A percentile compares a stretch with the other conserved stretches of the same genome.
Conservation (phyloP, 352 stramenopile genomes). For the Pythium folliculosum region DNA sequence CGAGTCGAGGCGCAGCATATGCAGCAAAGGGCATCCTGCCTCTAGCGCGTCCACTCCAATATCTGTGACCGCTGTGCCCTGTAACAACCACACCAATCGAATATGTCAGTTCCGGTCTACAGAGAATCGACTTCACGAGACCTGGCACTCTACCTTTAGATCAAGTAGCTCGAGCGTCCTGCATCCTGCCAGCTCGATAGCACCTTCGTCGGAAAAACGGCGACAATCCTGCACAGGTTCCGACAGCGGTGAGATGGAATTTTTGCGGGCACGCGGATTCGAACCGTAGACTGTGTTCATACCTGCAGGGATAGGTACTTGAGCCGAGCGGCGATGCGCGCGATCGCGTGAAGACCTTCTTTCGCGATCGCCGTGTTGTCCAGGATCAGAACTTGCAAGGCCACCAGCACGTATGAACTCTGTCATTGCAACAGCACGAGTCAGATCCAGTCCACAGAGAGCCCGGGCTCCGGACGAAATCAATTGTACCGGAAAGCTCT, state of each 20-base stretch:
- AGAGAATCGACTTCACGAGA: neutral
- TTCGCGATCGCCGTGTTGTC: constrained; percentile 60
- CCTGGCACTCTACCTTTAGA: constrained; percentile 45
- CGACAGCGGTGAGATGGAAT: neutral
- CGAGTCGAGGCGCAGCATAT: constrained; percentile 68
- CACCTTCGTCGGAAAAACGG: constrained; percentile 44
- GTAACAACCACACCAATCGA: neutral
- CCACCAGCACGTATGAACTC: constrained; percentile 32
- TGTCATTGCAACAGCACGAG: constrained; percentile 3
- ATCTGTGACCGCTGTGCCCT: constrained; percentile 62
- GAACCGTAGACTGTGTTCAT: neutral
- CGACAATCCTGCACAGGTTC: constrained; percentile 48
- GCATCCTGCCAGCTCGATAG: constrained; percentile 42
- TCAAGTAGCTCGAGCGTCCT: constrained; percentile 53
- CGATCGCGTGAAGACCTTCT: constrained; percentile 40
- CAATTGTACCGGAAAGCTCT: constrained; percentile 15
- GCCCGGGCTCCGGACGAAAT: neutral
- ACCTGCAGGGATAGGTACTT: constrained; percentile 75
- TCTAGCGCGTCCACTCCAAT: constrained; percentile 44
- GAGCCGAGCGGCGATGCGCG: constrained; percentile 35
- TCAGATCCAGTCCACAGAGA: neutral
- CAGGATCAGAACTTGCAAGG: constrained; percentile 61
- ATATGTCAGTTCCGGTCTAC: neutral
- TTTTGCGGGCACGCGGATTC: neutral
- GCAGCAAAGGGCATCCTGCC: constrained; percentile 37